Percentiles rank a stretch among this genome's conserved stretches.
These are phyloP conservation scores for Sanghuangporus baumii DNA, from an alignment of 1,284 basidiomycete species.

Conservation along the genomic window DNA sequence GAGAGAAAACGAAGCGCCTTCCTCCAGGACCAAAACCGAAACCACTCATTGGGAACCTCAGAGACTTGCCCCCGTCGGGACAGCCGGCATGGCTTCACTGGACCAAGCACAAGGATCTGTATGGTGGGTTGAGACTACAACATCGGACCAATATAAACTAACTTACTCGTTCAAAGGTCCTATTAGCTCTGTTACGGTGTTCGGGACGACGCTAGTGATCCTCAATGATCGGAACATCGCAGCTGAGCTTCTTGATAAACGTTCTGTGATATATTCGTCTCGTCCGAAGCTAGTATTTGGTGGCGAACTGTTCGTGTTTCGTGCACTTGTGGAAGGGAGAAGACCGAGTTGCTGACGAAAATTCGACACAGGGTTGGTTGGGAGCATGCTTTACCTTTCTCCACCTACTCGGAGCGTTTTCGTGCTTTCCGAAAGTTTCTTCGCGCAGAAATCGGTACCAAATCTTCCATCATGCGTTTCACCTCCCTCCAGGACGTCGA, in stretches of 20 bases:
- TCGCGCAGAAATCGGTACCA: slow-evolving; percentile 4
- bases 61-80: slow-evolving; percentile 10
- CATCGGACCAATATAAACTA: neutral
- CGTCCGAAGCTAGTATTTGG: slow-evolving; percentile 26
- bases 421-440: slow-evolving; percentile 6
- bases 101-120: slow-evolving; percentile 13
- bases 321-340: no score
- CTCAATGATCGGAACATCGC: slow-evolving; percentile 36
- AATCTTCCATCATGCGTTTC: slow-evolving; percentile 5
- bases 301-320: slow-evolving; percentile 3
- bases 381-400: neutral
- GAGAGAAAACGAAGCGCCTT: neutral
- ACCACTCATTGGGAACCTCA: slow-evolving; percentile 12
- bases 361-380: slow-evolving; percentile 4
- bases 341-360: neutral
- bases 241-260: slow-evolving; percentile 41
- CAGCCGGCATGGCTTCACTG: slow-evolving; percentile 17
- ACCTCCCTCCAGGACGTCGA: slow-evolving; percentile 10
- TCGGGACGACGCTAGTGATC: slow-evolving; percentile 38
- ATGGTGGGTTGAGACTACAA: slow-evolving; percentile 11
- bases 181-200: slow-evolving; percentile 29
- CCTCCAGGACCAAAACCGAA: slow-evolving; percentile 8
- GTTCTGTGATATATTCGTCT: slow-evolving; percentile 44
- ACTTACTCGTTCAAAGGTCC: neutral
- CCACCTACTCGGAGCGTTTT: slow-evolving; percentile 1